phyloP scores from a whole-genome alignment of 2,329 filamentous ascomycete species.

The Lachnellula arida region DNA sequence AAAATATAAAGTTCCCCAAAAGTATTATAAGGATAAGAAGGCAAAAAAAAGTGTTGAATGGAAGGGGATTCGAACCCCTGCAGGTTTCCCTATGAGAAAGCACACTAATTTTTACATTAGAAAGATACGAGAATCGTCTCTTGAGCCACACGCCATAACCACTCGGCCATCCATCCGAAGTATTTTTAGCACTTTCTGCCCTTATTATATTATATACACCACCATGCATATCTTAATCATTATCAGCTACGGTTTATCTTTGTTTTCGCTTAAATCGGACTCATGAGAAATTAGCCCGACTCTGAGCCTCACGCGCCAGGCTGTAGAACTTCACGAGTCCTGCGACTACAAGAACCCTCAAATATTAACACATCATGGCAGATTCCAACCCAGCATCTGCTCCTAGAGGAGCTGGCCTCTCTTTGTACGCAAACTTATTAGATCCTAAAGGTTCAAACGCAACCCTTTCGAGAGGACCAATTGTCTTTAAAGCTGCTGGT shows the following conservation, averaged over 20 bases:
- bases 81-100: constrained; percentile 10
- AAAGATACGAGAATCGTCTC: constrained; percentile 4
- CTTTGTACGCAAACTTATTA: constrained; percentile 81
- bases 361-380: constrained; percentile 21
- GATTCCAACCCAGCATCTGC: constrained; percentile 31
- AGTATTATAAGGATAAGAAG: no score
- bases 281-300: no score
- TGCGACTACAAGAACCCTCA: background rate
- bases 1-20: no score
- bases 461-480: constrained; percentile 66
- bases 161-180: constrained; percentile 10
- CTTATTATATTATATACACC: no score
- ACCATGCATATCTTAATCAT: no score
- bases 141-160: constrained; percentile 11
- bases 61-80: constrained; percentile 12
- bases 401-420: constrained; percentile 46
- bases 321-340: constrained; percentile 7
- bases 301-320: constrained; percentile 19
- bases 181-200: no score
- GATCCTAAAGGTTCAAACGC: constrained; percentile 52
- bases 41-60: no score
- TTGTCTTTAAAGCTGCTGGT: constrained; percentile 57
- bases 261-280: no score
- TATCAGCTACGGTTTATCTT: no score
- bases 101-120: constrained; percentile 6